Evolutionary conservation across 768 basidiomycete species (phyloP), one percentile per base, ranked within the genome.

Genomic region (Suillus spraguei): DNA sequence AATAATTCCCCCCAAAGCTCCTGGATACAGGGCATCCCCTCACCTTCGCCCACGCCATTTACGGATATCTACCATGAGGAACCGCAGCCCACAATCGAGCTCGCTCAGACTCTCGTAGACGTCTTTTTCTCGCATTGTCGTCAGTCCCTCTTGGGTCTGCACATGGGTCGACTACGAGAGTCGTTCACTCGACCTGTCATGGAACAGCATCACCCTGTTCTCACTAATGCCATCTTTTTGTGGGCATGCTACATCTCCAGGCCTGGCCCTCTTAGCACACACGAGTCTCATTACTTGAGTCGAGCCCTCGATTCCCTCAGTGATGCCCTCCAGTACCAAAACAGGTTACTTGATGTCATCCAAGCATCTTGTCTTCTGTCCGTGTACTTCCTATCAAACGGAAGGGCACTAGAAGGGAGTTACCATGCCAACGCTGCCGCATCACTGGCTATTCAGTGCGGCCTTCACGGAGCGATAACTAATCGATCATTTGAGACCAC

Each of bases 181-280:
- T 86, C 86, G 39, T 77, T 92, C 47, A 77, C 76, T 50, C 78
- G 81, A 6, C 83, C 87, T 17, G 60, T 72, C 5, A 67, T 82
- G 54, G 86, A 90, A 63, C 90, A 89, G 61, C 86, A 86, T 22
- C 92, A 94, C 69, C 87, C 92, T 10, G 85, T 83, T 60, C 82
- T 94, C 16, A 85, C 92, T 81, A 91, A 92, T 70, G 83, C 91
- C 65, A 88, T 93, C 70, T 94, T 87, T 71, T 84, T 93, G 8
- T 92, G 91, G 88, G 88, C 90, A 2, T 93, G 91, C 73, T 91
- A 89, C 71, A 82, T 93, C 46, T 91, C 92, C 11, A 82, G 89
- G 24, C 87, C 90, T 8, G 88, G 86, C 44, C 82, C 85, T 6
- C 79, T 93, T 14, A 85, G 84, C 67, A 85, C 87, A 59, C 88